phyloP scores from a whole-genome alignment of 768 basidiomycete species.

The Tulasnella sp. region DNA sequence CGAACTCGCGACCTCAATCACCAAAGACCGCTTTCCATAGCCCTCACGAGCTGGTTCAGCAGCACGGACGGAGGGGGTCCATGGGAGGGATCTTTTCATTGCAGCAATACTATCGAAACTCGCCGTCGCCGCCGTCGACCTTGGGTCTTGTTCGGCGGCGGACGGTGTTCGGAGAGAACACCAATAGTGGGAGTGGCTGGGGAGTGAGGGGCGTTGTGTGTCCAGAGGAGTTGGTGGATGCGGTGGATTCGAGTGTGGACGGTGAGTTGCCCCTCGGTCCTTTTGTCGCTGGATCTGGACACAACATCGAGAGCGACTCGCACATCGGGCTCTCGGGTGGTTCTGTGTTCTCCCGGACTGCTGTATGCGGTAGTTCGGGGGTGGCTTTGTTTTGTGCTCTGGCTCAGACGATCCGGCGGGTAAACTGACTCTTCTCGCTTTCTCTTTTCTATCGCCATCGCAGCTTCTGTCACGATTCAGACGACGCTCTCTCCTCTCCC shows the following conservation, averaged over 20 bases:
- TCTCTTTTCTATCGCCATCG: background rate
- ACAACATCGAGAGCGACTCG: constrained; percentile 5
- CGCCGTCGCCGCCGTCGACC: background rate
- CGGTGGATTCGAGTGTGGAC: constrained; percentile 19
- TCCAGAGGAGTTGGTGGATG: constrained; percentile 26
- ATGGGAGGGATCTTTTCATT: background rate
- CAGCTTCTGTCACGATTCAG: constrained; percentile 16
- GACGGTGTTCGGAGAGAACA: constrained; percentile 20
- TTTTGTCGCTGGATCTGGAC: constrained; percentile 2
- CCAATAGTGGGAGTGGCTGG: background rate
- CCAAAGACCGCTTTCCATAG: background rate
- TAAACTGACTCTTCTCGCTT: background rate
- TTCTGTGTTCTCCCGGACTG: background rate
- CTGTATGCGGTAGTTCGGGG: background rate
- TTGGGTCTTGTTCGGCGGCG: constrained; percentile 9
- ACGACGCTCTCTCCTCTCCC: constrained; percentile 17
- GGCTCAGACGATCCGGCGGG: background rate
- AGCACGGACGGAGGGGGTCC: background rate
- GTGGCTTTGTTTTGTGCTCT: background rate
- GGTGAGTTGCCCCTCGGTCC: constrained; percentile 19
- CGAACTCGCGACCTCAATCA: background rate
- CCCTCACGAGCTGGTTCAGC: background rate
- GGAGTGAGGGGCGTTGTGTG: constrained; percentile 15
- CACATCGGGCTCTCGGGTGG: background rate
- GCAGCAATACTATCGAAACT: background rate